Conservation (phyloP, 2,329 filamentous ascomycete genomes). For the Aspergillus pseudoterreus region DNA sequence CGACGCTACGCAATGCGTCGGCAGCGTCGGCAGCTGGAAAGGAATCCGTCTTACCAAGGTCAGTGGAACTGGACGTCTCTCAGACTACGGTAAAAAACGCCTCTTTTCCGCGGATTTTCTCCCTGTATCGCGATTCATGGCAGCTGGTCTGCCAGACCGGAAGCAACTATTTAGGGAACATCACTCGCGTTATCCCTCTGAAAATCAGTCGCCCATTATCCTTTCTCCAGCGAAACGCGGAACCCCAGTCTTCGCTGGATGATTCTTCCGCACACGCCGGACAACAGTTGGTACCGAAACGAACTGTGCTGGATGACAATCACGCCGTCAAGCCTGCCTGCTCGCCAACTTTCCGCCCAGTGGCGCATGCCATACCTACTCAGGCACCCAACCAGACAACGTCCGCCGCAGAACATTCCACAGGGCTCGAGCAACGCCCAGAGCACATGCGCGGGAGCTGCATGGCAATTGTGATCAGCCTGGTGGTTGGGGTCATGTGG, state of each 20-base stretch:
- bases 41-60: neutral
- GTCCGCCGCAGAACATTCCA: conserved; percentile 18
- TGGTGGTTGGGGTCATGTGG: conserved; percentile 36
- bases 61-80: neutral
- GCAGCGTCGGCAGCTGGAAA: conserved; percentile 1
- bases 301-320: conserved; percentile 1
- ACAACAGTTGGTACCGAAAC: neutral
- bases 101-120: neutral
- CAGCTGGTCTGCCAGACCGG: conserved; percentile 31
- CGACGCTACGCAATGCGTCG: conserved; percentile 12
- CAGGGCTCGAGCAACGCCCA: conserved; percentile 21
- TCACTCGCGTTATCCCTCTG: conserved; percentile 1
- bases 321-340: neutral
- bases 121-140: conserved; percentile 19
- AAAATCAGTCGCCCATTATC: neutral
- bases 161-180: conserved; percentile 11
- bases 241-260: neutral
- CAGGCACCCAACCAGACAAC: conserved; percentile 6
- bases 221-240: neutral
- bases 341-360: neutral
- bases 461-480: conserved; percentile 35
- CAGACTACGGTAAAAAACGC: neutral
- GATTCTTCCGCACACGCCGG: neutral
- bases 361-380: conserved; percentile 2
- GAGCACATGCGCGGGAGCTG: conserved; percentile 31